phyloP scores from a whole-genome alignment of 2,329 filamentous ascomycete genomes.

The Lachnellula arida region DNA sequence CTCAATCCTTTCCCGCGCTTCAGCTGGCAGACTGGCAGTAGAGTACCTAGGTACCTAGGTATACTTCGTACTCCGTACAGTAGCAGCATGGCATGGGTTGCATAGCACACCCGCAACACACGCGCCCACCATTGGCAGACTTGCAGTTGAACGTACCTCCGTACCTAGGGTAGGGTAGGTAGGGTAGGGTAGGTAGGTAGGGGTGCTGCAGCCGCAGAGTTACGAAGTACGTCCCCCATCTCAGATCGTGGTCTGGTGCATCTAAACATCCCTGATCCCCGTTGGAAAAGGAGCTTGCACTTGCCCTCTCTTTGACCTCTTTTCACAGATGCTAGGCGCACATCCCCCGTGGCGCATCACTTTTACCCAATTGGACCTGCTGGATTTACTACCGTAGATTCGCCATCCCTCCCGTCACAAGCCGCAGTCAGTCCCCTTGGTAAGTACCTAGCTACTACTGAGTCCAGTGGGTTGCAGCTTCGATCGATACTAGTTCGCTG shows the following conservation, averaged over 20 bases:
- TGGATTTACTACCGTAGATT: neutral
- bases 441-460: neutral
- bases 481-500: conserved; percentile 19
- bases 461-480: conserved; percentile 15
- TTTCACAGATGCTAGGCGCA: conserved; percentile 14
- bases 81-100: no score
- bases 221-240: conserved; percentile 6
- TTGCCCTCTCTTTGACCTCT: conserved; percentile 28
- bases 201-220: neutral
- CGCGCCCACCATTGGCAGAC: no score
- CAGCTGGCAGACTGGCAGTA: no score
- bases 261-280: conserved; percentile 28
- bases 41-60: no score
- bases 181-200: neutral
- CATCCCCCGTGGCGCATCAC: conserved; percentile 9
- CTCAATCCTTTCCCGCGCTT: conserved; percentile 15
- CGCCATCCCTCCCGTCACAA: conserved; percentile 12
- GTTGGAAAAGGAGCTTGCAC: neutral
- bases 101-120: no score
- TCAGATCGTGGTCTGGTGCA: conserved; percentile 25
- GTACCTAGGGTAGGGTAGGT: no score
- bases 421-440: conserved; percentile 12
- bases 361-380: neutral
- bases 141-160: neutral
- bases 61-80: no score